Evolutionary conservation across 768 basidiomycete species (phyloP).

Genomic region (Tricholoma saponaceum): DNA sequence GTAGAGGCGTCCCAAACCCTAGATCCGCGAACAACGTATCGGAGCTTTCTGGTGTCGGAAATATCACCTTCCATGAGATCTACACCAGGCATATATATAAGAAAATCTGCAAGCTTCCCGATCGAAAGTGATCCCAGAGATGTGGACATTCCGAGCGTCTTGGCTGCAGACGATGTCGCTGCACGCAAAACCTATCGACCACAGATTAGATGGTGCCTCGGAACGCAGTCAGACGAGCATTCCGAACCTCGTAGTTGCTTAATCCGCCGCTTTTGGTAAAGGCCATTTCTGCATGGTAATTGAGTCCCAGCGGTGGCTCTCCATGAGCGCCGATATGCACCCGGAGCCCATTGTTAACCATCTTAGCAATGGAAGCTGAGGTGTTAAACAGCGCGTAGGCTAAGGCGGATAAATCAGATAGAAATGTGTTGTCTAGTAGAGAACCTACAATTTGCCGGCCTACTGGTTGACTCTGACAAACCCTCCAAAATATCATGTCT

Average conservation of each 20-base stretch:
- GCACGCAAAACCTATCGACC: slow-evolving; percentile 54
- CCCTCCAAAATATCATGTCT: slow-evolving; percentile 62
- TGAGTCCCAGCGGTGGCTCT: slow-evolving; percentile 66
- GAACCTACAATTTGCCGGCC: slow-evolving; percentile 54
- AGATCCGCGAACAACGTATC: slow-evolving; percentile 61
- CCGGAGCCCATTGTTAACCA: slow-evolving; percentile 59
- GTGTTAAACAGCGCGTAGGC: slow-evolving; percentile 68
- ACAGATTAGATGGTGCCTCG: not conserved
- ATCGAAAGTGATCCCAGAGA: slow-evolving; percentile 60
- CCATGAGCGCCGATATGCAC: slow-evolving; percentile 75
- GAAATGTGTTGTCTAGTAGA: slow-evolving; percentile 5
- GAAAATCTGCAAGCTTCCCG: slow-evolving; percentile 70
- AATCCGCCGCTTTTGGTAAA: slow-evolving; percentile 62
- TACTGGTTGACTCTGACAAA: slow-evolving; percentile 54
- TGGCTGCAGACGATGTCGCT: slow-evolving; percentile 63
- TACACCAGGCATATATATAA: slow-evolving; percentile 60
- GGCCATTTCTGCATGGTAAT: slow-evolving; percentile 74
- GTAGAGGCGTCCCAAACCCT: slow-evolving; percentile 64
- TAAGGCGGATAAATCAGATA: slow-evolving; percentile 17
- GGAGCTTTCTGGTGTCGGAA: slow-evolving; percentile 43
- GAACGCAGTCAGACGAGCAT: not conserved
- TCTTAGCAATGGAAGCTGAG: slow-evolving; percentile 61
- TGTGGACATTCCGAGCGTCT: slow-evolving; percentile 55
- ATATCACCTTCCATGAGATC: slow-evolving; percentile 55
- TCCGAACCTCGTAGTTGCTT: slow-evolving; percentile 60